These are phyloP conservation scores for Rosa multiflora DNA, from an alignment of 306 rosid species.

Conservation along the genomic window DNA sequence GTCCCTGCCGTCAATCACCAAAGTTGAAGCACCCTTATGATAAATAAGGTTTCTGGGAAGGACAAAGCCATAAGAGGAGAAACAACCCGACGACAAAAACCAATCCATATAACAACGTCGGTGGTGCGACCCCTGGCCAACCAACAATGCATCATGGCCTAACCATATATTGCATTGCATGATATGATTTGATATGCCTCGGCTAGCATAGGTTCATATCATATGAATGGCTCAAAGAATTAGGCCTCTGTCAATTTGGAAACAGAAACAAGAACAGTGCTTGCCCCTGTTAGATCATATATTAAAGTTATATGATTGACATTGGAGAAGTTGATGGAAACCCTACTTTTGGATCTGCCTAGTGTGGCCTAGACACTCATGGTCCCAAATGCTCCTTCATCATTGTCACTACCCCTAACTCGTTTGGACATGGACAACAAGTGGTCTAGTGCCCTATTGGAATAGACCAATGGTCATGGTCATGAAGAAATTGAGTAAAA, in stretches of 20 bases:
- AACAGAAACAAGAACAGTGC: background rate
- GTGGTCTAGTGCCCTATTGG: background rate
- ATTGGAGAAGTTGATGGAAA: slow-evolving; percentile 15
- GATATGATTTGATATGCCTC: slow-evolving; percentile 7
- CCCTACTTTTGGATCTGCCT: slow-evolving; percentile 32
- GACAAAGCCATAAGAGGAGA: slow-evolving; percentile 6
- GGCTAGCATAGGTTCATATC: background rate
- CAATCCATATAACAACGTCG: slow-evolving; percentile 20
- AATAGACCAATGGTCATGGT: slow-evolving; percentile 6
- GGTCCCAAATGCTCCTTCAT: slow-evolving; percentile 36
- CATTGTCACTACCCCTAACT: slow-evolving; percentile 8
- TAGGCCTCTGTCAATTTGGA: background rate
- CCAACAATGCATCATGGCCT: slow-evolving; percentile 28
- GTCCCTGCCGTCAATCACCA: slow-evolving; percentile 2
- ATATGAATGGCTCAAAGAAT: background rate
- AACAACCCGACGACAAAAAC: background rate
- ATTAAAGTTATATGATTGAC: background rate
- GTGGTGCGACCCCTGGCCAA: slow-evolving; percentile 46
- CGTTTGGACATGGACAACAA: slow-evolving; percentile 12
- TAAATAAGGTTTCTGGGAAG: slow-evolving; percentile 25
- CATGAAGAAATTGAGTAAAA: background rate
- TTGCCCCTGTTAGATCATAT: background rate
- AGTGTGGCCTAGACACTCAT: slow-evolving; percentile 43
- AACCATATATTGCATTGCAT: background rate
- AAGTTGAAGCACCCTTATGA: slow-evolving; percentile 30